Percentiles rank a stretch among this genome's conserved stretches.
phyloP scores from a whole-genome alignment of 352 stramenopile genomes.

The Phytophthora sp. region DNA sequence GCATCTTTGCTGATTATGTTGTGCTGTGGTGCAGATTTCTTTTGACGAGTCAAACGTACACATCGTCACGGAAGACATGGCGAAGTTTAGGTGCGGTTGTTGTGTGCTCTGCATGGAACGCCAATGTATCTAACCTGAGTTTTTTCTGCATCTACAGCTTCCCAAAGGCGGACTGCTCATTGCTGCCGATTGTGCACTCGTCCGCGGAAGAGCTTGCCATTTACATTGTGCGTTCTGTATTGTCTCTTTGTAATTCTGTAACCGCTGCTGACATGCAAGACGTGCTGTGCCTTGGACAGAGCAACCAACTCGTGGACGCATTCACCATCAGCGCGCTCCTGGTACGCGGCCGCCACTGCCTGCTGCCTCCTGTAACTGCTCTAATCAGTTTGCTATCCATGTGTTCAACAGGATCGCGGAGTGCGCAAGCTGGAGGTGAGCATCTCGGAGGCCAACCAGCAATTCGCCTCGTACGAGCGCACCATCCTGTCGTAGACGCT shows the following conservation, averaged over 20 bases:
- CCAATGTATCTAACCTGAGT: background rate
- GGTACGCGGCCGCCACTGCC: constrained; percentile 25
- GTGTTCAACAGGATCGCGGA: constrained; percentile 56
- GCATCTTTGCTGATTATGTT: background rate
- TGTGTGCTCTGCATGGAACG: too few relatives aligned
- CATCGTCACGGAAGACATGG: constrained; percentile 94
- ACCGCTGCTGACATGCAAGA: background rate
- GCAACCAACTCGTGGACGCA: constrained; percentile 86
- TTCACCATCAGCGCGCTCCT: constrained; percentile 83
- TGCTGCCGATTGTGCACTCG: constrained; percentile 97
- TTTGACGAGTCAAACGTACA: constrained; percentile 89
- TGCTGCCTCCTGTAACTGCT: background rate
- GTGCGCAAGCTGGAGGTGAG: constrained; percentile 93
- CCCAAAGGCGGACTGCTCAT: constrained; percentile 93
- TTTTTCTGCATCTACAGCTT: constrained; percentile 63
- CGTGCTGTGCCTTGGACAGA: constrained; percentile 41
- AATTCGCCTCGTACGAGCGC: constrained; percentile 88
- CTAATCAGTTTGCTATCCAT: background rate
- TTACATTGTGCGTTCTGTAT: constrained; percentile 84
- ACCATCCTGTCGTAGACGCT: constrained; percentile 54
- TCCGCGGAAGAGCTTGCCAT: constrained; percentile 97
- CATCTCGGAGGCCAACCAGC: constrained; percentile 93
- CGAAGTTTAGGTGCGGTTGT: constrained; percentile 84
- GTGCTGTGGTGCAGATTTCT: constrained; percentile 60
- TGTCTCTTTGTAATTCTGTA: background rate